Evolutionary conservation across 306 rosid species (phyloP).

Genomic region (Trifolium subterraneum): DNA sequence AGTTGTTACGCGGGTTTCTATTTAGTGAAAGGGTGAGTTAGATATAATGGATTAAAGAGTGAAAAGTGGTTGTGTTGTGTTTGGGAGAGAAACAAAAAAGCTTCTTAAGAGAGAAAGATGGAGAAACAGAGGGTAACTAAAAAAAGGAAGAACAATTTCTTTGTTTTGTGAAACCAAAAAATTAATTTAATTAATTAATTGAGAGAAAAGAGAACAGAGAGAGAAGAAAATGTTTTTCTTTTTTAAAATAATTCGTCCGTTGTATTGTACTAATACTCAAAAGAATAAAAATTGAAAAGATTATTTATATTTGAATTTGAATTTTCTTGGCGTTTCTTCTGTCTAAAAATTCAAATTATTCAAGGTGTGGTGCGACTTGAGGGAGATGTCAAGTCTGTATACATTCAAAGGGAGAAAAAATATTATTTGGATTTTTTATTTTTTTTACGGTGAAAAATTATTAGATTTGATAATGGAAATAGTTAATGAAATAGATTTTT

Average conservation of each 20-base stretch:
- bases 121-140: constrained; percentile 35
- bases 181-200: not conserved
- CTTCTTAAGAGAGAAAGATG: constrained; percentile 31
- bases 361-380: too few species aligned
- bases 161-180: not conserved
- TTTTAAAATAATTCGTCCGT: not conserved
- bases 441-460: too few species aligned
- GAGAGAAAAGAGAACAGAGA: not conserved
- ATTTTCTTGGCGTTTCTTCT: not conserved
- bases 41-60: constrained; percentile 47
- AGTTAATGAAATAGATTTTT: too few species aligned
- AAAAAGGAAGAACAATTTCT: constrained; percentile 17
- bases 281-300: not conserved
- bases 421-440: too few species aligned
- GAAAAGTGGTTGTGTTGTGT: constrained; percentile 45
- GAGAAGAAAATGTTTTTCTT: not conserved
- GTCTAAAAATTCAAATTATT: too few species aligned
- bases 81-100: constrained; percentile 48
- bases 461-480: too few species aligned
- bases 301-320: not conserved
- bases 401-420: too few species aligned
- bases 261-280: not conserved
- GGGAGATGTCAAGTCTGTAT: too few species aligned
- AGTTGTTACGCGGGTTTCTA: not conserved
- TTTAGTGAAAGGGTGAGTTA: constrained; percentile 27